Base-by-base conservation (phyloP, 2,329 filamentous ascomycete genomes). In the Botrytis deweyae region DNA sequence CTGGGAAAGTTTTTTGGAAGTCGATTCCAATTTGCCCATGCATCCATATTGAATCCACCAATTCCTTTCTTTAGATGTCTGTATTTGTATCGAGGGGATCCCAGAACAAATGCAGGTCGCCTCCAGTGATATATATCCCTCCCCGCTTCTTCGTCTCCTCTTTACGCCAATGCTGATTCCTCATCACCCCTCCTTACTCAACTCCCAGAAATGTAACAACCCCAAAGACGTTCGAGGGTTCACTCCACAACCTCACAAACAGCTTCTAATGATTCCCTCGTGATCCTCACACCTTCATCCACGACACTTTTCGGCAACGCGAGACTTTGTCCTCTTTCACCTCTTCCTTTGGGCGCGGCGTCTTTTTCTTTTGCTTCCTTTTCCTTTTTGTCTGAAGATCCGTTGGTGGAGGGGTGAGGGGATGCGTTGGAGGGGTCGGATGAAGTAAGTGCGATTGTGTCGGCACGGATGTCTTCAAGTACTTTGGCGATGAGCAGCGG, bases 401-500 rank as follows among this genome's bases (percentile, higher is more conserved):
- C 70, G 8, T 72, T 72, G 36, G 61, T 55, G 12, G 59, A 33
- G 20, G 69, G 8, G 2, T n/a, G n/a, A 20, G 46, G 33, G n/a
- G 29, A 52, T 14, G 46, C 22, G 25, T 58, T 58, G 6, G 52
- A 58, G 52, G 52, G n/a, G 16, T 58, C 52, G 7, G 52, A 58
- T 8, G 55, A n/a, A 74, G 82, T 80, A 29, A 44, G n/a, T 8
- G 8, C 61, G 3, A 68, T 6, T 44, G 79, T 78, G 59, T 81
- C 81, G 18, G 69, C 72, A 42, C 76, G 75, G 72, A 91, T 86
- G 80, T 91, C 89, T 74, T 90, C 87, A 77, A 91, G 84, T 33
- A 91, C 87, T 75, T 87, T 88, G 70, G 84, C 83, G 75, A 91
- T 85, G 44, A 91, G 87, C n/a, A 84, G 85, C 2, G 89, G 89